These are phyloP conservation scores for Phytophthora tentaculata DNA, from an alignment of 352 stramenopile species.

Conservation along the genomic window DNA sequence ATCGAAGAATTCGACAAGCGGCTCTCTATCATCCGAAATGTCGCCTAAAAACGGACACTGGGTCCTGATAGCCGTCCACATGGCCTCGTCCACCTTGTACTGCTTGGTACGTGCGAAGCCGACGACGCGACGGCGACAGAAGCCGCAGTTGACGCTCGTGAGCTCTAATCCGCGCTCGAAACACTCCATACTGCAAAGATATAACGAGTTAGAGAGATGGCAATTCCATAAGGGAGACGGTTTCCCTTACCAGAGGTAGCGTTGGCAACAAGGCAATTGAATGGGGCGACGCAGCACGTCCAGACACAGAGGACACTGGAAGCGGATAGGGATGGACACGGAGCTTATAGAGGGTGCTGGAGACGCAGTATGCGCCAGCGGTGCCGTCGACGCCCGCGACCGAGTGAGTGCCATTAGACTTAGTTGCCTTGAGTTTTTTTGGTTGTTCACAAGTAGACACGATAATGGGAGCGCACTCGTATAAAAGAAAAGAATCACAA, in stretches of 20 bases:
- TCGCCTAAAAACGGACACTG: constrained; percentile 58
- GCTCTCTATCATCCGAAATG: constrained; percentile 30
- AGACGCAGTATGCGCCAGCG: constrained; percentile 4
- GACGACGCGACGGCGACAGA: constrained; percentile 79
- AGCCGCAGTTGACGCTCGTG: constrained; percentile 81
- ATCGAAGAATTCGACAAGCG: constrained; percentile 55
- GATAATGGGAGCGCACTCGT: constrained; percentile 9
- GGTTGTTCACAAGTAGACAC: constrained; percentile 9
- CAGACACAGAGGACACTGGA: constrained; percentile 82
- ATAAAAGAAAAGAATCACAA: constrained; percentile 1
- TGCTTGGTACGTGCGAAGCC: constrained; percentile 79
- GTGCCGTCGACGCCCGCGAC: constrained; percentile 26
- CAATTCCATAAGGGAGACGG: background rate
- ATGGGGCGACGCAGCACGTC: constrained; percentile 74
- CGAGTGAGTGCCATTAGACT: constrained; percentile 37
- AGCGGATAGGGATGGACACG: constrained; percentile 59
- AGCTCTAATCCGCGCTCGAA: constrained; percentile 78
- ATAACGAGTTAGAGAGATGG: constrained; percentile 9
- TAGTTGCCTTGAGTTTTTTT: constrained; percentile 20
- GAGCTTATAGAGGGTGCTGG: constrained; percentile 12
- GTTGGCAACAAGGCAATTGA: constrained; percentile 73
- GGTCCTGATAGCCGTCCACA: constrained; percentile 60
- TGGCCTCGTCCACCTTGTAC: constrained; percentile 69
- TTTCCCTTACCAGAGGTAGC: constrained; percentile 65
- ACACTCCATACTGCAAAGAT: constrained; percentile 51